Base-by-base conservation (phyloP, 352 stramenopile species). In the Phytophthora palmivora region DNA sequence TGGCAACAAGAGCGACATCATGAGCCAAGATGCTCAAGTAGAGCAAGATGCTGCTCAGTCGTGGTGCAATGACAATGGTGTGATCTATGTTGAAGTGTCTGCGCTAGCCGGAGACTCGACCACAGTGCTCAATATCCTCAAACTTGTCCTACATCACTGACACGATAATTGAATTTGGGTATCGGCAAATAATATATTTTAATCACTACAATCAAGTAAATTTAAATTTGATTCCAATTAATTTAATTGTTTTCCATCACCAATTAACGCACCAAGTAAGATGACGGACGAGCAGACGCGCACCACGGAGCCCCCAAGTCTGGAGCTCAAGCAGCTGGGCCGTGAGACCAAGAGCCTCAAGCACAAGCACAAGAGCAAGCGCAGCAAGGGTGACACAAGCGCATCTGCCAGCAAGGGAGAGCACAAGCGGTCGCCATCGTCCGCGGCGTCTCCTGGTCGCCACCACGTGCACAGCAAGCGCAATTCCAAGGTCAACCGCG, bases 281-380 rank as follows among this genome's bases (percentile, higher is more conserved):
- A 79, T 69, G 65, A 37, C 67, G 66, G 74, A 79, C 46, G 53
- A 66, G 49, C 46, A 70, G 47, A 38, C 58, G 44, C 58, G 54
- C 42, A 36, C 14, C 18, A 64, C 69, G 57, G 63, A 70, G 48
- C 24, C 34, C 9, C 44, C 63, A 38, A 72, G 43, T 28, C 75
- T 92, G 49, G 80, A 90, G 77, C 77, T 89, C 46, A 89, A 88
- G 76, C 81, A 77, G 72, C 72, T 78, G 12, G 60, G 47, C 7
- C 77, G 76, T 28, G 76, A 77, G 47, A 70, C 64, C 43, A 93
- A 90, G 67, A 93, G 50, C 53, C 82, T 95, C 53, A 92, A 91
- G 67, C 84, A 93, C 76, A 95, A 93, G 76, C 70, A 79, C 60
- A 94, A 92, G 71, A 80, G 77, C 61, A 89, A 90, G 67, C 68